Percentiles rank a stretch among this genome's conserved stretches.
These are phyloP conservation scores for Tillandsia leiboldiana DNA, from an alignment of 176 grass and related monocot genomes.

Conservation along the genomic window DNA sequence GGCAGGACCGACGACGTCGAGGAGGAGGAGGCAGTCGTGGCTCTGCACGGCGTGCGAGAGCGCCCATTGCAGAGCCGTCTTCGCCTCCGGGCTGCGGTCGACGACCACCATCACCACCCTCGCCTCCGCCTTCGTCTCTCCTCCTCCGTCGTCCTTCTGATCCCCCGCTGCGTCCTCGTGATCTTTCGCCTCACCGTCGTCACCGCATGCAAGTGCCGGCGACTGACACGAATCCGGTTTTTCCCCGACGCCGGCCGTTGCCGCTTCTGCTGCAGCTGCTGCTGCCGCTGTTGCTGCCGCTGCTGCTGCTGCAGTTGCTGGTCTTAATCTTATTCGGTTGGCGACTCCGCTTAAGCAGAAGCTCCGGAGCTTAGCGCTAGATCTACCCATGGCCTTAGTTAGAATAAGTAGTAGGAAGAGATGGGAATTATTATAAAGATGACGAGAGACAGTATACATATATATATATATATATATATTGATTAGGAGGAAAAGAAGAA, in stretches of 20 bases:
- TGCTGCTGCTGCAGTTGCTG: conserved; percentile 13
- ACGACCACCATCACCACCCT: conserved; percentile 64
- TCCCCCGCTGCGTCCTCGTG: background rate
- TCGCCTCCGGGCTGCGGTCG: conserved; percentile 39
- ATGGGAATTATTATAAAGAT: background rate
- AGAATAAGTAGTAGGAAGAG: conserved; percentile 3
- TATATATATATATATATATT: too few relatives aligned
- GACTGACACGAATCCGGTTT: conserved; percentile 1
- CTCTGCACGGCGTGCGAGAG: conserved; percentile 59
- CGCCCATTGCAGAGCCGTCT: conserved; percentile 62
- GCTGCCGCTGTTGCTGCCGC: too few relatives aligned
- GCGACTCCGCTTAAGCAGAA: conserved; percentile 58
- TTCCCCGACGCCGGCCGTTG: background rate
- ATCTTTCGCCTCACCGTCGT: background rate
- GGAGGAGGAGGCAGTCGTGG: conserved; percentile 51
- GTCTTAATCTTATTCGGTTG: conserved; percentile 6
- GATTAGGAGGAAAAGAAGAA: too few relatives aligned
- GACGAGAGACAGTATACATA: too few relatives aligned
- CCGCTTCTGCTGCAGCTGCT: too few relatives aligned
- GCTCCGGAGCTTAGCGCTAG: conserved; percentile 14
- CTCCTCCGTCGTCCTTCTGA: too few relatives aligned
- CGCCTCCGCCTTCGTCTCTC: background rate
- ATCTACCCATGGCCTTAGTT: conserved; percentile 28
- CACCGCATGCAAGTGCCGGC: background rate
- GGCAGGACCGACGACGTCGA: conserved; percentile 34